Conservation (phyloP, 176 grass and related monocot species). For the Hyparrhenia diplandra region DNA sequence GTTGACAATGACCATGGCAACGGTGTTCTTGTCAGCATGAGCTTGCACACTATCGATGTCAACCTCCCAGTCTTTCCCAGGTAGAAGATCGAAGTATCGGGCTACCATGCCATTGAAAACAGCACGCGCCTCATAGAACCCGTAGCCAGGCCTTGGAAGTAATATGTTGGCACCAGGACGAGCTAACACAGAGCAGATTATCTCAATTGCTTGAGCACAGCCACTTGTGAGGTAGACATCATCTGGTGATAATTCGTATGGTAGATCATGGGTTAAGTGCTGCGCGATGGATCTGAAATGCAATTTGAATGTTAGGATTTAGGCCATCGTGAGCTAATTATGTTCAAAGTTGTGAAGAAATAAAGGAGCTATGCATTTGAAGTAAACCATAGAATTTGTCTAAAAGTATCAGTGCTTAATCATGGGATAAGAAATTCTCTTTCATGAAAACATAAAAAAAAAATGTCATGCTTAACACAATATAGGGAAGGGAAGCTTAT, state of each 20-base stretch:
- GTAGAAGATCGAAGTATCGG: constrained; percentile 59
- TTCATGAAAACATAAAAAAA: no score
- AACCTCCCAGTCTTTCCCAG: constrained; percentile 57
- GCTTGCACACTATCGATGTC: constrained; percentile 45
- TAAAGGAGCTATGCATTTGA: background rate
- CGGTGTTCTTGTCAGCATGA: constrained; percentile 55
- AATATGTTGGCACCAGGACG: constrained; percentile 64
- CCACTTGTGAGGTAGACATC: constrained; percentile 60
- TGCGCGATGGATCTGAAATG: constrained; percentile 46
- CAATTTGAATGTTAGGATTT: background rate
- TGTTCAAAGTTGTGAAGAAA: background rate
- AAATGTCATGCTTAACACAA: no score
- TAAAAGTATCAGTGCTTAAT: no score
- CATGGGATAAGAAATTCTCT: no score
- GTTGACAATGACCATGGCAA: constrained; percentile 69
- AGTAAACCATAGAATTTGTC: background rate
- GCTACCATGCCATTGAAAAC: constrained; percentile 46
- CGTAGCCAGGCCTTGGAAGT: constrained; percentile 60
- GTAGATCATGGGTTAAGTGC: constrained; percentile 45
- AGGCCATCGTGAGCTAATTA: background rate
- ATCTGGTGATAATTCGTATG: constrained; percentile 38
- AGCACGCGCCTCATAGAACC: constrained; percentile 52
- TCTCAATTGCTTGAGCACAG: constrained; percentile 63
- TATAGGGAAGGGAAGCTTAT: no score
- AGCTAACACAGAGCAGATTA: constrained; percentile 43